Conservation (phyloP, 306 rosid genomes). For the Ammopiptanthus mongolicus region DNA sequence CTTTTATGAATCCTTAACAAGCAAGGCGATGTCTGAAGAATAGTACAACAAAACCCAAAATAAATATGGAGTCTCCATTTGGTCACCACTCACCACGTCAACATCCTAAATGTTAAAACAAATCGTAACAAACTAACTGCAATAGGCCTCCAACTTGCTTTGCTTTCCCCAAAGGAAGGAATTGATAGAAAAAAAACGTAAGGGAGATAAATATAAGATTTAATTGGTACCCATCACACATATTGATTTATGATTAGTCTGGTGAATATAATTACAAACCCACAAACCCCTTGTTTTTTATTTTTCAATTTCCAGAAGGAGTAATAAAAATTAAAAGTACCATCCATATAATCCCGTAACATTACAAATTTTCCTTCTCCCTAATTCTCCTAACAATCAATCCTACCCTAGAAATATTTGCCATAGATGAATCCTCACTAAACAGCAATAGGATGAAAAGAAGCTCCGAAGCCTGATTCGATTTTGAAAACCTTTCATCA, state of each 20-base stretch:
- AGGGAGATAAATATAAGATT: too few species aligned
- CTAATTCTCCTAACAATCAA: not conserved
- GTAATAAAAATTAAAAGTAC: not conserved
- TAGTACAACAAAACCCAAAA: too few species aligned
- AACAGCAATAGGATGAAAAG: not conserved
- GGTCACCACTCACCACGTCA: too few species aligned
- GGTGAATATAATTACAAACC: too few species aligned
- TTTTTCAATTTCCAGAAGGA: not conserved
- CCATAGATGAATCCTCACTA: not conserved
- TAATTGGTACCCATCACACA: too few species aligned
- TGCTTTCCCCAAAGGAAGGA: not conserved
- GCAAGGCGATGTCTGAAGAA: too few species aligned
- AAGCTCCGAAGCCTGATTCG: not conserved
- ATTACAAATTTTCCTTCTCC: conserved; percentile 3
- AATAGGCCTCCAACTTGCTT: not conserved
- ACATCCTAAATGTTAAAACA: not conserved
- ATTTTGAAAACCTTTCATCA: conserved; percentile 30
- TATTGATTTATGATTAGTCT: too few species aligned
- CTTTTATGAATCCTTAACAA: too few species aligned
- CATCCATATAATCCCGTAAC: not conserved
- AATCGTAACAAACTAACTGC: not conserved
- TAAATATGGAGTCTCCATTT: too few species aligned
- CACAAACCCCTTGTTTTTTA: not conserved
- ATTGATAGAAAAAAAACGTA: too few species aligned
- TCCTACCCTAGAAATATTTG: not conserved